These are phyloP conservation scores for Pestalotiopsis fici DNA, from an alignment of 2,329 filamentous ascomycete species.

Conservation along the genomic window DNA sequence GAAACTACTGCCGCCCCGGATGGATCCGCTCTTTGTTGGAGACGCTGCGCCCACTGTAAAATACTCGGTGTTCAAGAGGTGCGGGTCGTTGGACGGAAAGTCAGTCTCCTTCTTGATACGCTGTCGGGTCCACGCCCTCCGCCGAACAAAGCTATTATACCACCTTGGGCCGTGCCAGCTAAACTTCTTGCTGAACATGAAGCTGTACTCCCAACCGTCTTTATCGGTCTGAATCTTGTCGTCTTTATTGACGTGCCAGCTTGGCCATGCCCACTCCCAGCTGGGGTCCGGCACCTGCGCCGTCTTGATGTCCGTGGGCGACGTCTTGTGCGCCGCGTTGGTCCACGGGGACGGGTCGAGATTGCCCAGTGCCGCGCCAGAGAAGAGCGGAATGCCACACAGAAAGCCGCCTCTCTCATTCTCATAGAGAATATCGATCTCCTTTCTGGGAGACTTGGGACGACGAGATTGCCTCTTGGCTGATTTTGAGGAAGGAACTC, in stretches of 20 bases:
- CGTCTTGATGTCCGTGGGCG: slow-evolving; percentile 72
- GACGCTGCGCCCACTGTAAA: slow-evolving; percentile 68
- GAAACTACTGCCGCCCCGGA: slow-evolving; percentile 32
- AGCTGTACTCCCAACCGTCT: slow-evolving; percentile 95
- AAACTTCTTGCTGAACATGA: slow-evolving; percentile 74
- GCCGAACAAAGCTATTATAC: slow-evolving; percentile 93
- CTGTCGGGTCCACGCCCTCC: slow-evolving; percentile 84
- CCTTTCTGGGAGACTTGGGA: slow-evolving; percentile 44
- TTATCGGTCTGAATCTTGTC: slow-evolving; percentile 71
- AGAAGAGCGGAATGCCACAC: slow-evolving; percentile 90
- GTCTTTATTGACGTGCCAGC: slow-evolving; percentile 70
- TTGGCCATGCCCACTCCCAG: slow-evolving; percentile 84
- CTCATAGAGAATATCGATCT: slow-evolving; percentile 89
- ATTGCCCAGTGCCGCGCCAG: slow-evolving; percentile 78
- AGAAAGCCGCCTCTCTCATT: slow-evolving; percentile 91
- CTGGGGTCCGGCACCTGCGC: slow-evolving; percentile 92
- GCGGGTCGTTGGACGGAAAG: slow-evolving; percentile 52
- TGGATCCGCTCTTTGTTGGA: slow-evolving; percentile 40
- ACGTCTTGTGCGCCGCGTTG: slow-evolving; percentile 63
- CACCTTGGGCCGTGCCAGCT: slow-evolving; percentile 89
- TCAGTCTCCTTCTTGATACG: slow-evolving; percentile 62
- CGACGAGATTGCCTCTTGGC: slow-evolving; percentile 2
- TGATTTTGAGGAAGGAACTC: not conserved
- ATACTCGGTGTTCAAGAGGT: slow-evolving; percentile 75
- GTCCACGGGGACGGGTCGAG: slow-evolving; percentile 89